Conservation (phyloP, 805 yeast species). For the Wickerhamiella parazyma region DNA sequence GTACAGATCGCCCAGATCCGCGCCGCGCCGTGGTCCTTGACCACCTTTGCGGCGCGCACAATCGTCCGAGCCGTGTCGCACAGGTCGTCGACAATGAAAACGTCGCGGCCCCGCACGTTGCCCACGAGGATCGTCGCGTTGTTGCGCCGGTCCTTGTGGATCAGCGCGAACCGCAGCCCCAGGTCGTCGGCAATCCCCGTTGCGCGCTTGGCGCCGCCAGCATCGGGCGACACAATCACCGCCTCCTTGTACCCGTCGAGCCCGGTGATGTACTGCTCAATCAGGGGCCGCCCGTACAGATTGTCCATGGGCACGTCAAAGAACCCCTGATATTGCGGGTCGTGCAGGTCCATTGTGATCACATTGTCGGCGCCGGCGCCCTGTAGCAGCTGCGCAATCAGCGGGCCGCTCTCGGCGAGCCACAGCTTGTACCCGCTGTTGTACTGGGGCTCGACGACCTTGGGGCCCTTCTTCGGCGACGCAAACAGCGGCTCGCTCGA, state of each 20-base stretch:
- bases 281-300: constrained; percentile 72
- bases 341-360: constrained; percentile 96
- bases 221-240: constrained; percentile 93
- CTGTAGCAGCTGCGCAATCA: constrained; percentile 74
- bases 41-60: constrained; percentile 77
- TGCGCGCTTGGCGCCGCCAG: constrained; percentile 98
- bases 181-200: constrained; percentile 85
- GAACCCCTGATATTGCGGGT: constrained; percentile 95
- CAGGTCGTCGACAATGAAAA: constrained; percentile 86
- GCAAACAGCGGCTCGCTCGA: constrained; percentile 1
- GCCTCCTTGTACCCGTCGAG: constrained; percentile 73
- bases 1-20: constrained; percentile 79
- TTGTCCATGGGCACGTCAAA: constrained; percentile 95
- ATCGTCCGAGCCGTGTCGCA: constrained; percentile 90
- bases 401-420: constrained; percentile 91
- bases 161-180: constrained; percentile 81
- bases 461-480: neutral
- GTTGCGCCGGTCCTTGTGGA: constrained; percentile 61
- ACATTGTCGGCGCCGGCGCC: constrained; percentile 94
- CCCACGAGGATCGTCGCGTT: constrained; percentile 92
- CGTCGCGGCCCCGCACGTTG: constrained; percentile 72
- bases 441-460: neutral
- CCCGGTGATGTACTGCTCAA: constrained; percentile 71
- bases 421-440: constrained; percentile 69
- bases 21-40: constrained; percentile 86